Percentiles rank a stretch among this genome's conserved stretches.
Evolutionary conservation across 1,139 yeast genomes (phyloP).

Genomic region (Scheffersomyces stambukii): DNA sequence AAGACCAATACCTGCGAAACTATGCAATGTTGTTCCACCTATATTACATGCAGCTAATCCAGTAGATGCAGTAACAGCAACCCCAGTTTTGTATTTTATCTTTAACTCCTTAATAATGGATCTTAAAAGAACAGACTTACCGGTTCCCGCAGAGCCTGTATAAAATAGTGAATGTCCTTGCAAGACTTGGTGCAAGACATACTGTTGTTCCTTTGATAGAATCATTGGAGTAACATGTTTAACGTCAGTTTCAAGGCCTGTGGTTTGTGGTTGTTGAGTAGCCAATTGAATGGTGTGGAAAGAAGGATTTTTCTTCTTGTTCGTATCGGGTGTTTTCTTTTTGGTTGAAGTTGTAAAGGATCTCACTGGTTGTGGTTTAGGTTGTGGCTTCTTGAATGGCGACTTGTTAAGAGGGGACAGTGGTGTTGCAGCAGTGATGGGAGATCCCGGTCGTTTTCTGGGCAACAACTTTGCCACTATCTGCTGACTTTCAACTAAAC

Average conservation of each 20-base stretch:
- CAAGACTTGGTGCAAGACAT: constrained; percentile 31
- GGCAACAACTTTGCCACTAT: no score
- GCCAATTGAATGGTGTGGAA: constrained; percentile 13
- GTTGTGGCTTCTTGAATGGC: no score
- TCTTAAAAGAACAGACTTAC: constrained; percentile 76
- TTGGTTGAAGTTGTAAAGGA: no score
- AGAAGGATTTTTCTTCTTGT: no score
- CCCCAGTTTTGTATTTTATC: constrained; percentile 44
- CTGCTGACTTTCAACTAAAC: no score
- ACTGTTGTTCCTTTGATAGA: constrained; percentile 40
- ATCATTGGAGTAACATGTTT: constrained; percentile 34
- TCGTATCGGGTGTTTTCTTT: no score
- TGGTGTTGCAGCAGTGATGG: no score
- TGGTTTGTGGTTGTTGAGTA: constrained; percentile 11
- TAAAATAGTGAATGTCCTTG: constrained; percentile 64
- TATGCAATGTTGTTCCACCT: constrained; percentile 83
- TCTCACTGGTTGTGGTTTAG: no score
- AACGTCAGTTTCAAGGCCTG: neutral
- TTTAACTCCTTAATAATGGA: constrained; percentile 63
- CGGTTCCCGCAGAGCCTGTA: constrained; percentile 97
- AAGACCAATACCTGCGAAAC: constrained; percentile 82
- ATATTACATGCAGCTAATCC: constrained; percentile 91
- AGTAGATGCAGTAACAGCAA: constrained; percentile 88
- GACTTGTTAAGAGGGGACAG: no score
- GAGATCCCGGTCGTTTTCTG: no score